These are phyloP conservation scores for Novymonas esmeraldas DNA, from an alignment of 208 protist species.

Conservation along the genomic window DNA sequence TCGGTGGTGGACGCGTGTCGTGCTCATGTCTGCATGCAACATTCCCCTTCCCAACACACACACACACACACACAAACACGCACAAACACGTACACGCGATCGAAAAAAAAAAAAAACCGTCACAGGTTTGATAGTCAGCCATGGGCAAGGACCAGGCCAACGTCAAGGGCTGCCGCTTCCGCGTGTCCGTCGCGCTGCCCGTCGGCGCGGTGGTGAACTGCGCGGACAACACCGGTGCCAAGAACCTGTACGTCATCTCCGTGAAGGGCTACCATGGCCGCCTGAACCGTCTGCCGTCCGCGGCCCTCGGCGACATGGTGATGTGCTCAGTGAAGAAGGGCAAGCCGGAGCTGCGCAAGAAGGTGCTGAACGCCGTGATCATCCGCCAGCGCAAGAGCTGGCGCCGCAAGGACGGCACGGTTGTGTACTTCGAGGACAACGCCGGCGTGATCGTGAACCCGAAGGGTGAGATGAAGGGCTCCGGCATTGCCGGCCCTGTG, in stretches of 20 bases:
- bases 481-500: slow-evolving; percentile 99
- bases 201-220: slow-evolving; percentile 99
- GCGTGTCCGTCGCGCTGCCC: slow-evolving; percentile 98
- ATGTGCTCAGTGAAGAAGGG: slow-evolving; percentile 99
- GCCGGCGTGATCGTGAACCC: slow-evolving; percentile 99
- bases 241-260: slow-evolving; percentile 99
- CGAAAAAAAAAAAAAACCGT: not conserved
- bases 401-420: slow-evolving; percentile 98
- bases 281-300: slow-evolving; percentile 98
- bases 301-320: slow-evolving; percentile 98
- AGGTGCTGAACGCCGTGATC: slow-evolving; percentile 98
- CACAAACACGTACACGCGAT: not conserved
- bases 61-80: slow-evolving; percentile 2
- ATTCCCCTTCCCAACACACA: not conserved
- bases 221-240: slow-evolving; percentile 99
- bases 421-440: slow-evolving; percentile 99
- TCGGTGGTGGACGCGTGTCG: too few species aligned
- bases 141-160: slow-evolving; percentile 93
- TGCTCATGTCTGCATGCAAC: slow-evolving; percentile 3
- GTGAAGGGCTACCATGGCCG: slow-evolving; percentile 98
- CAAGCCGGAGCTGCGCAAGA: slow-evolving; percentile 99
- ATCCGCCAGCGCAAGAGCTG: slow-evolving; percentile 99
- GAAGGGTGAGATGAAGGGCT: slow-evolving; percentile 99
- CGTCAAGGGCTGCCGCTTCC: slow-evolving; percentile 97
- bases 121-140: slow-evolving; percentile 40